phyloP scores from a whole-genome alignment of 345 rosid species.

The Eucalyptus lansdowneana region DNA sequence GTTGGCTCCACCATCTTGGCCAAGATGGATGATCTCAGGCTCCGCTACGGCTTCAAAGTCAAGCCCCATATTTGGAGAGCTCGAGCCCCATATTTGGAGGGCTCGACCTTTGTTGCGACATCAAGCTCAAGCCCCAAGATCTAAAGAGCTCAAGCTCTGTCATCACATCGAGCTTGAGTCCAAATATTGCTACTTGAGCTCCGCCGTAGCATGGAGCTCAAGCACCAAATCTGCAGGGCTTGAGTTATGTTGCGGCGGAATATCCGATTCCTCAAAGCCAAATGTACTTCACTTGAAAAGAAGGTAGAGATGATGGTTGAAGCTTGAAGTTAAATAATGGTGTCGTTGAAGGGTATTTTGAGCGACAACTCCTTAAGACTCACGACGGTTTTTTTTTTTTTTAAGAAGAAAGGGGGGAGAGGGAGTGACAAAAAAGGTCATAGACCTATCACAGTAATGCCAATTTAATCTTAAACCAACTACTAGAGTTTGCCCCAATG shows the following conservation, averaged over 20 bases:
- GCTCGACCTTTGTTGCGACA: neutral
- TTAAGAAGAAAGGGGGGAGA: no score
- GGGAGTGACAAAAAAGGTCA: no score
- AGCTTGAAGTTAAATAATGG: neutral
- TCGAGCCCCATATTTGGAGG: neutral
- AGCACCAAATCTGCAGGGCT: neutral
- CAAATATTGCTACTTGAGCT: neutral
- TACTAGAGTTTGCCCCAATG: no score
- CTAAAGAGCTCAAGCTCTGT: neutral
- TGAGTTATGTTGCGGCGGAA: neutral
- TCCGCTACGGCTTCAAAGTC: neutral
- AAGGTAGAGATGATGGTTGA: neutral
- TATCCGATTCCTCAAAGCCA: neutral
- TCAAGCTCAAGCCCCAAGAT: neutral
- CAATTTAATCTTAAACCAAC: no score
- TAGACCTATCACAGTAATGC: no score
- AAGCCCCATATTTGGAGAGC: neutral
- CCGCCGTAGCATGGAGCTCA: neutral
- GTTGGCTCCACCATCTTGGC: neutral
- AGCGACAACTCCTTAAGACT: no score
- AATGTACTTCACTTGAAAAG: neutral
- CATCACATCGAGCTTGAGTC: neutral
- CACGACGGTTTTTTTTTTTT: fast-evolving
- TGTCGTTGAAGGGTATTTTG: neutral
- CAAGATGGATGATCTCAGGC: neutral